phyloP scores from a whole-genome alignment of 805 yeast genomes.

The Candida ficus region DNA sequence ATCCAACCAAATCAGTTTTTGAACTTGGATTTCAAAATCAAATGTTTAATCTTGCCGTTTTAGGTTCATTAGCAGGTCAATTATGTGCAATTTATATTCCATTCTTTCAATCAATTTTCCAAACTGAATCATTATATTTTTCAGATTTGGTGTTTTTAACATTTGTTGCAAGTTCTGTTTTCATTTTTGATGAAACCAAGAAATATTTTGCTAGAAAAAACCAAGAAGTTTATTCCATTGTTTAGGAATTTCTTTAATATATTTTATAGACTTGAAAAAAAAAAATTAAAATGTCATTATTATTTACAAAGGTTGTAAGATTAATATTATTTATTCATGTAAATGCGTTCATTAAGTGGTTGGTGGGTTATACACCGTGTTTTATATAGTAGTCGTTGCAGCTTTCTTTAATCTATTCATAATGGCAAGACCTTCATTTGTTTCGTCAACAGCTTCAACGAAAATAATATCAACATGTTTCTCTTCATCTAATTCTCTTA shows the following conservation, averaged over 20 bases:
- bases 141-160: slow-evolving; percentile 64
- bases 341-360: slow-evolving; percentile 1
- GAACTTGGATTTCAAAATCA: slow-evolving; percentile 74
- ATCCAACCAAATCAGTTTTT: slow-evolving; percentile 75
- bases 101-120: slow-evolving; percentile 87
- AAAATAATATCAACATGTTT: slow-evolving; percentile 61
- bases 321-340: neutral
- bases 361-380: too few species aligned
- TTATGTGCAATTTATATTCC: slow-evolving; percentile 91
- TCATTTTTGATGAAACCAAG: slow-evolving; percentile 78
- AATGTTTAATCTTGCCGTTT: slow-evolving; percentile 93
- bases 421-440: slow-evolving; percentile 83
- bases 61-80: slow-evolving; percentile 85
- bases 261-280: slow-evolving; percentile 1
- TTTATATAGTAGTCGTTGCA: slow-evolving; percentile 43
- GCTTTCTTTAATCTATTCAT: slow-evolving; percentile 91
- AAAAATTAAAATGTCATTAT: neutral
- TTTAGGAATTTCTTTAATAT: slow-evolving; percentile 15
- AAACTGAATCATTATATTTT: slow-evolving; percentile 82
- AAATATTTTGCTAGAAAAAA: slow-evolving; percentile 37
- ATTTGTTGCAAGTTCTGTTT: slow-evolving; percentile 69
- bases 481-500: slow-evolving; percentile 71
- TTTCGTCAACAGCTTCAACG: slow-evolving; percentile 76
- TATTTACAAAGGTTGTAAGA: too few species aligned
- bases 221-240: slow-evolving; percentile 22